phyloP scores from a whole-genome alignment of 371 early-diverging fungal species.

The Quaeritorhiza haematococci region DNA sequence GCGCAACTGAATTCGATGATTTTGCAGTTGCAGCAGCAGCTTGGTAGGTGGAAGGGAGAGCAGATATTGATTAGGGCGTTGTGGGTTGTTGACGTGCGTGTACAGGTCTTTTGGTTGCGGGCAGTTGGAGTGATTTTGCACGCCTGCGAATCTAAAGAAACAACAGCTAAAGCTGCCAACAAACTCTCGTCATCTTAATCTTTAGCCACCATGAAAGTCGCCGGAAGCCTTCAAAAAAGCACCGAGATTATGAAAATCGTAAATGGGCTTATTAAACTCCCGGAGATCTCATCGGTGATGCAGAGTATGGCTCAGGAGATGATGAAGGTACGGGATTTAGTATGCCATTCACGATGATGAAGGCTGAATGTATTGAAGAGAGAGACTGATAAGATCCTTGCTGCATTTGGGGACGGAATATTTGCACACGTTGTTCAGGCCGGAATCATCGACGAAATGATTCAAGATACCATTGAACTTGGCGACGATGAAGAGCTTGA shows the following conservation, averaged over 20 bases:
- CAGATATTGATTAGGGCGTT: neutral
- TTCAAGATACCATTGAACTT: conserved; percentile 81
- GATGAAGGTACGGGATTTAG: conserved; percentile 67
- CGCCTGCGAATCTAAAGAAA: too few relatives aligned
- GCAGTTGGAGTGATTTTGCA: too few relatives aligned
- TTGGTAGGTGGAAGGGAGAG: conserved; percentile 47
- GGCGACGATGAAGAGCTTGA: conserved; percentile 87
- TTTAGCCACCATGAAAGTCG: conserved; percentile 72
- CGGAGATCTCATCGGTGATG: conserved; percentile 77
- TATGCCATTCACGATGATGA: neutral
- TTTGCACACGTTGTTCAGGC: conserved; percentile 49
- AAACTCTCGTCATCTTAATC: neutral
- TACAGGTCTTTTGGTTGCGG: neutral
- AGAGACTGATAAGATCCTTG: neutral
- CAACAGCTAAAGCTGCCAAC: neutral
- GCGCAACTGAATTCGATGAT: conserved; percentile 88
- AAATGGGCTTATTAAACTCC: conserved; percentile 76
- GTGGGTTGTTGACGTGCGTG: neutral
- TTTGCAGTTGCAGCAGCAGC: conserved; percentile 86
- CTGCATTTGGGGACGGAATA: neutral
- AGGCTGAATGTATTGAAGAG: neutral
- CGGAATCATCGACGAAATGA: conserved; percentile 93
- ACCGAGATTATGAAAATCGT: conserved; percentile 88
- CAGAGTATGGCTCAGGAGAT: conserved; percentile 91
- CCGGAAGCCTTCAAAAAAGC: conserved; percentile 81